phyloP scores from a whole-genome alignment of 2,329 filamentous ascomycete species.

The Celoporthe dispersa region DNA sequence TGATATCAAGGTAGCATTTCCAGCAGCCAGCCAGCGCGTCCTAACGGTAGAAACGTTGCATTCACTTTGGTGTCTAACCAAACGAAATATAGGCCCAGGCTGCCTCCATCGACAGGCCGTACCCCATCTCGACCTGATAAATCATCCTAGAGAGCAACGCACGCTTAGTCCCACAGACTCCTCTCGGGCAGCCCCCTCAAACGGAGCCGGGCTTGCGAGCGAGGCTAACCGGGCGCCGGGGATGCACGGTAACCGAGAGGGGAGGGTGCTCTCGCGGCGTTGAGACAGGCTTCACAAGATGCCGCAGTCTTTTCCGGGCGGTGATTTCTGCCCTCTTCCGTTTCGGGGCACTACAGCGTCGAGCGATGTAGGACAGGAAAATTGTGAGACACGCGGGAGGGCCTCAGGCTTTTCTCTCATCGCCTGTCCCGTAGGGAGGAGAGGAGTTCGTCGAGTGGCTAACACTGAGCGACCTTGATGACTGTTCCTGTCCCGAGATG shows the following conservation, averaged over 20 bases:
- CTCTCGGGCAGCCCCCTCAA: not conserved
- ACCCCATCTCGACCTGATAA: too few relatives aligned
- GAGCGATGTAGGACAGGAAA: conserved; percentile 21
- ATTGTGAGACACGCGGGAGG: conserved; percentile 19
- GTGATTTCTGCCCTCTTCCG: not conserved
- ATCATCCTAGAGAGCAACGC: not conserved
- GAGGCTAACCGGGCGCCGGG: conserved; percentile 19
- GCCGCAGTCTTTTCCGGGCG: conserved; percentile 14
- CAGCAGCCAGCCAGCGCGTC: not conserved
- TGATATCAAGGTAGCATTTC: not conserved
- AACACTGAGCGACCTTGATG: not conserved
- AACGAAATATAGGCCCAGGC: not conserved
- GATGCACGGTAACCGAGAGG: conserved; percentile 29
- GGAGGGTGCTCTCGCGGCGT: conserved; percentile 22
- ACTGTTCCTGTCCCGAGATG: not conserved
- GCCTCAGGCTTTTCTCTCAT: not conserved
- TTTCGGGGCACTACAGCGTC: conserved; percentile 23
- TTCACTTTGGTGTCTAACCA: not conserved
- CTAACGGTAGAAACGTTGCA: not conserved
- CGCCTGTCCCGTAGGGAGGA: not conserved
- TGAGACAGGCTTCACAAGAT: conserved; percentile 25
- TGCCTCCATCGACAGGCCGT: not conserved
- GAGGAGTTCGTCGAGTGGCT: not conserved
- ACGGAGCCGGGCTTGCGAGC: conserved; percentile 6
- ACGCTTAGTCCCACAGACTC: not conserved